Conservation (phyloP, 768 basidiomycete genomes). For the Chalciporus pseudorubinellus region DNA sequence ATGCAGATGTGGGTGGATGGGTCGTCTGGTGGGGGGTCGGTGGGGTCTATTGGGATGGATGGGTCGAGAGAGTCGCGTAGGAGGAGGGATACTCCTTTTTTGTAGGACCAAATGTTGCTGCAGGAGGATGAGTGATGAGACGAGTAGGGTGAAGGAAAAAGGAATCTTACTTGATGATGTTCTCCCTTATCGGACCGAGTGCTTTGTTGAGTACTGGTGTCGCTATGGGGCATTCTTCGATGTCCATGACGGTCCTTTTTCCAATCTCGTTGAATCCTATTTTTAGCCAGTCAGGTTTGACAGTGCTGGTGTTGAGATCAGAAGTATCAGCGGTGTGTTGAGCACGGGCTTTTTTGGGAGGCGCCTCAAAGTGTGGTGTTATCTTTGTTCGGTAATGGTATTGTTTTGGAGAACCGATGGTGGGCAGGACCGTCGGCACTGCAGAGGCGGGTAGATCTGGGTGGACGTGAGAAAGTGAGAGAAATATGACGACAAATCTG, state of each 20-base stretch:
- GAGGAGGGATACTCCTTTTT: conserved; percentile 85
- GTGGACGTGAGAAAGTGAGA: conserved; percentile 27
- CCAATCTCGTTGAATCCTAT: conserved; percentile 90
- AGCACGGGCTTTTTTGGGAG: conserved; percentile 45
- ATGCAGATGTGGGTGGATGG: conserved; percentile 62
- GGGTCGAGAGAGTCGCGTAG: conserved; percentile 77
- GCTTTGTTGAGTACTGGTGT: conserved; percentile 75
- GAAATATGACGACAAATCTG: background rate
- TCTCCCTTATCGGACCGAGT: conserved; percentile 55
- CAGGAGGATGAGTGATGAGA: conserved; percentile 3
- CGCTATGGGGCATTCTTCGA: conserved; percentile 96
- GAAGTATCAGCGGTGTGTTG: background rate
- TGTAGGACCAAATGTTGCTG: conserved; percentile 71
- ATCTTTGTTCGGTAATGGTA: conserved; percentile 96
- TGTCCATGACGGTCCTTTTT: conserved; percentile 75
- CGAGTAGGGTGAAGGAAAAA: background rate
- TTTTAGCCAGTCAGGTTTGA: conserved; percentile 65
- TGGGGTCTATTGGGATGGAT: conserved; percentile 21
- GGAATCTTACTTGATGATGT: conserved; percentile 60
- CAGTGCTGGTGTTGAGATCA: background rate
- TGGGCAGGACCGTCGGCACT: conserved; percentile 67
- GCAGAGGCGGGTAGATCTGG: conserved; percentile 48
- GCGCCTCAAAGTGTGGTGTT: conserved; percentile 91
- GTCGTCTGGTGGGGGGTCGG: conserved; percentile 32
- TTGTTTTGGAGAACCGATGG: conserved; percentile 83